Evolutionary conservation across 305 asterid genomes (phyloP), one percentile per base, ranked within the genome.

Genomic region (Ajuga reptans): DNA sequence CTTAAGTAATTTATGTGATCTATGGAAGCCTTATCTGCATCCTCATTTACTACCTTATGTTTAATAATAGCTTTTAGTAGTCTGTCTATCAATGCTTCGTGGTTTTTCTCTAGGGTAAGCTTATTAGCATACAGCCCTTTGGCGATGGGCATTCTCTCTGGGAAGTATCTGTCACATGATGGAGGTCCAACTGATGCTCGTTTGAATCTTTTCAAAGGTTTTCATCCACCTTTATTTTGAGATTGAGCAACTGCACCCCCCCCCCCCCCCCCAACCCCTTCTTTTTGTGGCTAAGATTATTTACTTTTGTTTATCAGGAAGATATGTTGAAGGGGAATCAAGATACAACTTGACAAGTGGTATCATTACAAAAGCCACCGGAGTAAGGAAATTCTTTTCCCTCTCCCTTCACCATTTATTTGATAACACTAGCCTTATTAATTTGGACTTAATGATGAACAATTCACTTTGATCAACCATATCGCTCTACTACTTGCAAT

Each of bases 81-180:
- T 67, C 10, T 58, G 56, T 5, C 71, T 31, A 31, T 46, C 24
- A 52, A 74, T 46, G 69, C 34, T 53, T 52, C 21, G 41, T 76
- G 18, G 16, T 37, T 68, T 45, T 63, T 56, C 46, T 60, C 50
- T 59, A 89, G 98, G 82, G 85, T 85, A 53, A 75, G 84, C 77
- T 79, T 89, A 79, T 77, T 92, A 85, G 92, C 96, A 4, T 87
- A 92, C 81, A 89, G 96, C 74, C 96, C 95, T 76, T 78, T 92
- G 85, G 96, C 96, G 11, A 92, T 87, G 96, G 98, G 95, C 66
- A 87, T 92, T 74, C 95, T 92, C 16, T 84, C 96, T 11, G 98
- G 91, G 69, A 92, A 92, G 83, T 89, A 92, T 82, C 78, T 87
- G 63, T 74, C 86, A 42, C 74, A 50, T 72, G 82, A 80, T 73